Base-by-base conservation (phyloP, 495 filamentous ascomycete genomes). In the Podospora anserina region DNA sequence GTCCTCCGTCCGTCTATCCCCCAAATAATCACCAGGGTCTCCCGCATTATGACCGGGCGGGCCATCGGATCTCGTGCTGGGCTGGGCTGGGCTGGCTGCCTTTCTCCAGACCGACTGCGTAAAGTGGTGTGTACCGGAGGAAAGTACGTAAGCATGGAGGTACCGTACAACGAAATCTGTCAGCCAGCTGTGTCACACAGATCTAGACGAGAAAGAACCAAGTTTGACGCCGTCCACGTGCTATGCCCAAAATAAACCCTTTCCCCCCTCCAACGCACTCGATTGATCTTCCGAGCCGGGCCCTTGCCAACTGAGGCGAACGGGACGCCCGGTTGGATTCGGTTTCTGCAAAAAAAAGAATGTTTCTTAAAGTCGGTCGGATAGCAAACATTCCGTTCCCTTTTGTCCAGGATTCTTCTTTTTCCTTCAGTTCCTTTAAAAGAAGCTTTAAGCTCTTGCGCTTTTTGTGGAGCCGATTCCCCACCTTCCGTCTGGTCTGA, bases 11-110 rank as follows among this genome's bases (percentile, higher is more conserved):
- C 23, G 1, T 23, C 23, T 1, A 20, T 63, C 28, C 32, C 9
- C 6, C 30, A 49, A 63, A 28, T 63, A 63, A 32, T 11, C 28
- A 32, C 61, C 61, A 63, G 30, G 61, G 34, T 63, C 28, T 63
- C 61, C 61, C 61, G 61, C 61, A 63, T 63, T n/a, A 49, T 18
- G 61, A 11, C 19, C 16, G 30, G 32, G n/a, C 34, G 18, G 19
- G 61, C 61, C 61, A 39, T 49, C 61, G 30, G 61, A 63, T 32
- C 61, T 63, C 30, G 28, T 63, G 23, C 23, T 23, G 23, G 23
- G 23, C 23, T 23, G 23, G 23, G 28, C 23, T 32, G 23, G 61
- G 16, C 54, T 7, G 54, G 54, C 34, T 39, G 34, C 34, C 34
- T 3, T 39, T 39, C 34, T 39, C 18, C 54, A 57, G 54, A 57